phyloP scores from a whole-genome alignment of 1,284 basidiomycete genomes.

The Puccinia triticina region DNA sequence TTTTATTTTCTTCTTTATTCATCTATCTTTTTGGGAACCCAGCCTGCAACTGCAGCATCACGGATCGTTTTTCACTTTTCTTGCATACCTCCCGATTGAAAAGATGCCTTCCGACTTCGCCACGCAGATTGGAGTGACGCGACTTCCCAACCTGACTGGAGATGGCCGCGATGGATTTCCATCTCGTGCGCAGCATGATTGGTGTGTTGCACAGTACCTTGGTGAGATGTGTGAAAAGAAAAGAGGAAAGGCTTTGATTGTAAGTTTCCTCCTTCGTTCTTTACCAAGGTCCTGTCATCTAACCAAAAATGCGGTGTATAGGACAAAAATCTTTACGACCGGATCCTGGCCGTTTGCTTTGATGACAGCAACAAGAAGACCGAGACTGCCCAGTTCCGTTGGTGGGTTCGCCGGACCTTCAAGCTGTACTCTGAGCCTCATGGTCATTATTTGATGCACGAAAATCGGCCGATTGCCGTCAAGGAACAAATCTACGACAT shows the following conservation, averaged over 20 bases:
- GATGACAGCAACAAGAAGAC: slow-evolving; percentile 60
- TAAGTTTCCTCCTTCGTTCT: background rate
- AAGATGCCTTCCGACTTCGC: slow-evolving; percentile 42
- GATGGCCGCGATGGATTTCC: slow-evolving; percentile 51
- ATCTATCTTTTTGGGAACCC: slow-evolving; percentile 6
- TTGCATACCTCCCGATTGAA: background rate
- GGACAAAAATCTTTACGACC: slow-evolving; percentile 51
- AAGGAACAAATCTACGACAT: slow-evolving; percentile 75
- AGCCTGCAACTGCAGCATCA: background rate
- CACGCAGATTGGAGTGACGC: slow-evolving; percentile 36
- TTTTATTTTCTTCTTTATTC: background rate
- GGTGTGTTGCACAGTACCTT: slow-evolving; percentile 49
- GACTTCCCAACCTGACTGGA: slow-evolving; percentile 45
- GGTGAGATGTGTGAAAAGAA: slow-evolving; percentile 51
- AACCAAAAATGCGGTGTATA: background rate
- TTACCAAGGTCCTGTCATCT: background rate
- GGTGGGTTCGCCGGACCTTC: slow-evolving; percentile 66
- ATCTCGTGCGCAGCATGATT: slow-evolving; percentile 48
- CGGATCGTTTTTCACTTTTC: background rate
- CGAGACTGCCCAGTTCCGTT: slow-evolving; percentile 71
- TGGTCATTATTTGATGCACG: slow-evolving; percentile 67
- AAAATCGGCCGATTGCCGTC: slow-evolving; percentile 71
- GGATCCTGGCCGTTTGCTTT: slow-evolving; percentile 45
- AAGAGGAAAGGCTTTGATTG: slow-evolving; percentile 51
- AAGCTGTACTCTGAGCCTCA: slow-evolving; percentile 52